Evolutionary conservation across 2,329 filamentous ascomycete species (phyloP), one percentile per base, ranked within the genome.

Genomic region (Diaporthe australafricana): DNA sequence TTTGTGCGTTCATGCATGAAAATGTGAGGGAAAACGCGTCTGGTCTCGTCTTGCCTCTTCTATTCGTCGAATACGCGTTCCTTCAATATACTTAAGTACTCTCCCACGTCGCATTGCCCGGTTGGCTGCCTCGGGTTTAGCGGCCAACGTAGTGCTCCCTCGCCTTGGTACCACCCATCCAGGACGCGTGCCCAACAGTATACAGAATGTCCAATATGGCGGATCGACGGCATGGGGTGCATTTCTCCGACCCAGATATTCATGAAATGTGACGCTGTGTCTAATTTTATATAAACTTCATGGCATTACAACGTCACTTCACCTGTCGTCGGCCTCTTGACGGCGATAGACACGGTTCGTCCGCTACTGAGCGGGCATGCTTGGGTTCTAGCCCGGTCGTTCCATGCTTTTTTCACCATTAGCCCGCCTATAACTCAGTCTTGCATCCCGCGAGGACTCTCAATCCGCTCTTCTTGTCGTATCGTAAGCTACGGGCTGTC

Each of bases 61-160:
- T n/a, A 69, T 57, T 69, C 67, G 67, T 22, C 45, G n/a, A 56
- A 42, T 8, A 60, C 67, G 53, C 45, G 67, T 69, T 60, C 60
- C 53, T 38, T 22, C 45, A 11, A 5, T 40, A n/a, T n/a, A n/a
- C n/a, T n/a, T n/a, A 62, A 25, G 32, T 5, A 40, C 25, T 27
- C 14, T 32, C 5, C 40, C 30, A 22, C 47, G n/a, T 27, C 53
- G 16, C 48, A 60, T 27, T 40, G 16, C 32, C 66, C 27, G 66
- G 65, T 56, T 53, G 38, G 50, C 27, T 27, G 14, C 7, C 42
- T 25, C 60, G 45, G 60, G 6, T 27, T 35, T 14, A 47, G 20
- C 11, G 16, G 60, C 11, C 25, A 17, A 11, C 6, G 30, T 48
- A 35, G 47, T 40, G 56, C 57, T 63, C 3, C 60, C 30, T 48